Evolutionary conservation across 2,329 filamentous ascomycete species (phyloP).

Genomic region (Arthrobotrys pseudoclavata): DNA sequence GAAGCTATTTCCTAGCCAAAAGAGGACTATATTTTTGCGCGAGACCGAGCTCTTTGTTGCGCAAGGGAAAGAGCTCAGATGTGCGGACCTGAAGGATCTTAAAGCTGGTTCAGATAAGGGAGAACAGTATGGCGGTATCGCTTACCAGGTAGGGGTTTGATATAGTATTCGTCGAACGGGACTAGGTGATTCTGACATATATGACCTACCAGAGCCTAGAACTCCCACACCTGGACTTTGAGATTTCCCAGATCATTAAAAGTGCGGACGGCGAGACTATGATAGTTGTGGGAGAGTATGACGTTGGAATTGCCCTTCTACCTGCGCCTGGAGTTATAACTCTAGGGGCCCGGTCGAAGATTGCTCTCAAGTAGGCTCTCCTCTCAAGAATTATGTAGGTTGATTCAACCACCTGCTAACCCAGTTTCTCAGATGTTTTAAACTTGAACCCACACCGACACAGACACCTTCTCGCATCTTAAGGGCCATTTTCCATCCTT

Average conservation of each 20-base stretch:
- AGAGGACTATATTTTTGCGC: constrained; percentile 80
- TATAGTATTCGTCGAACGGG: neutral
- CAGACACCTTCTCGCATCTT: constrained; percentile 19
- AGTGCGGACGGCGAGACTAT: constrained; percentile 62
- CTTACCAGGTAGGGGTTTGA: constrained; percentile 42
- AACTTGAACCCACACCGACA: constrained; percentile 20
- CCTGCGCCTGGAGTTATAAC: constrained; percentile 60
- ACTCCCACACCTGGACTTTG: constrained; percentile 62
- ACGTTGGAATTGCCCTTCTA: constrained; percentile 62
- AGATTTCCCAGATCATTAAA: constrained; percentile 62
- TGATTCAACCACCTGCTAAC: neutral
- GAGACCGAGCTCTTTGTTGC: constrained; percentile 91
- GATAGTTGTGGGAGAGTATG: constrained; percentile 62
- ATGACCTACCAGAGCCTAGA: constrained; percentile 59
- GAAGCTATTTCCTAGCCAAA: constrained; percentile 68
- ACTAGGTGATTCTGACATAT: neutral
- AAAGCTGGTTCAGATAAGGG: constrained; percentile 70
- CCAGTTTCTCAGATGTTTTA: constrained; percentile 30
- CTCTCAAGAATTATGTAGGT: neutral
- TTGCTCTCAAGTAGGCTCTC: constrained; percentile 41
- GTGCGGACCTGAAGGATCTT: constrained; percentile 85
- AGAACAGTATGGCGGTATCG: constrained; percentile 12
- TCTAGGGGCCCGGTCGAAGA: constrained; percentile 40
- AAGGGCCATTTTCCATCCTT: constrained; percentile 52
- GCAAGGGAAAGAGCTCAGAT: constrained; percentile 88